These are phyloP conservation scores for Endocladia muricata DNA, from an alignment of 31 red algal genomes.

Conservation along the genomic window DNA sequence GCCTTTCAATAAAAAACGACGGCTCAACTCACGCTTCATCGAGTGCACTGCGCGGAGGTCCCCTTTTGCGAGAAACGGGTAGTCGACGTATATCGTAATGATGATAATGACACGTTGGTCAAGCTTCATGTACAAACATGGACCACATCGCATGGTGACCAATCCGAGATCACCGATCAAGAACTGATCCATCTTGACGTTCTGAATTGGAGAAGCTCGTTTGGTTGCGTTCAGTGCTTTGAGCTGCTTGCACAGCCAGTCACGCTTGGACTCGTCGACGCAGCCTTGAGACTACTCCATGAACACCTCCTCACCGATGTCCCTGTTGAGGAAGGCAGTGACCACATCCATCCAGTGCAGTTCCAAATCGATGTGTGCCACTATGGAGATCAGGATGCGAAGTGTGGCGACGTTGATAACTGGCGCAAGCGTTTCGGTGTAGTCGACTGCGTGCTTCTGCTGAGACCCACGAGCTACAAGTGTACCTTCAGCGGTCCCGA, in stretches of 20 bases:
- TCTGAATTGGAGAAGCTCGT: slow-evolving; percentile 5
- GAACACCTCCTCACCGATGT: slow-evolving; percentile 7
- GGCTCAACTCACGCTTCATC: slow-evolving; percentile 13
- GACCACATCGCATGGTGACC: not conserved
- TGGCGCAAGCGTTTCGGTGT: slow-evolving; percentile 16
- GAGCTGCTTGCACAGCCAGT: slow-evolving; percentile 15
- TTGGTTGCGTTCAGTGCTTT: slow-evolving; percentile 14
- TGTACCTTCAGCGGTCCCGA: not conserved
- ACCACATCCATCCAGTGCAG: slow-evolving; percentile 29
- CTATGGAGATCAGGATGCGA: not conserved
- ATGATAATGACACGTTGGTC: not conserved
- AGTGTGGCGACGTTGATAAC: slow-evolving; percentile 7
- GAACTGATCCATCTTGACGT: slow-evolving; percentile 14
- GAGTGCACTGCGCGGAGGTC: not conserved
- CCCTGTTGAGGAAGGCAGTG: slow-evolving; percentile 39
- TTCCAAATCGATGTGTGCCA: not conserved
- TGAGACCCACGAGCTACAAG: not conserved
- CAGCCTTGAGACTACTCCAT: slow-evolving; percentile 16
- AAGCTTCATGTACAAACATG: slow-evolving; percentile 15
- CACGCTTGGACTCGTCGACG: not conserved
- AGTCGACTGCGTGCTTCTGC: slow-evolving; percentile 15
- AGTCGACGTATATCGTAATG: slow-evolving; percentile 28
- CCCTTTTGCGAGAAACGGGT: not conserved
- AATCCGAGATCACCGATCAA: not conserved
- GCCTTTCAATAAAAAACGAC: slow-evolving; percentile 1